These are phyloP conservation scores for Trichoderma pleuroti DNA, from an alignment of 2,329 filamentous ascomycete species.

Conservation along the genomic window DNA sequence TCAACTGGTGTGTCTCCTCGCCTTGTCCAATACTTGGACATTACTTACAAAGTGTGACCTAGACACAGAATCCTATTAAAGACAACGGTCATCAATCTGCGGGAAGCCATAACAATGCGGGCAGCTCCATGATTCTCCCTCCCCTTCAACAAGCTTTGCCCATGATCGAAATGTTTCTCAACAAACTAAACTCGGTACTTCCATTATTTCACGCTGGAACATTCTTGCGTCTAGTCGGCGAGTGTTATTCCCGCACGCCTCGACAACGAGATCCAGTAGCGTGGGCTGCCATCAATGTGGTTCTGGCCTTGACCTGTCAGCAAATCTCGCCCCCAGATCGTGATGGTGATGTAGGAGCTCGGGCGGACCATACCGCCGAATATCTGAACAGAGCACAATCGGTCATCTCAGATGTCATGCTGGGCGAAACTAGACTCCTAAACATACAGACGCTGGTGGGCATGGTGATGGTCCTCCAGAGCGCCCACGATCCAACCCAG, in stretches of 20 bases:
- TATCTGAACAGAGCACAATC: background rate
- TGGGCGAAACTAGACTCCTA: background rate
- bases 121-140: background rate
- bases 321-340: background rate
- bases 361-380: background rate
- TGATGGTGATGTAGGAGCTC: background rate
- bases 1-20: background rate
- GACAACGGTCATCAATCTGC: background rate
- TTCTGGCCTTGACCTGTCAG: background rate
- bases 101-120: background rate
- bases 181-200: background rate
- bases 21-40: background rate
- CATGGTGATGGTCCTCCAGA: background rate
- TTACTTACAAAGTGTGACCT: rapidly evolving
- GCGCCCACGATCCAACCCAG: background rate
- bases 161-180: background rate
- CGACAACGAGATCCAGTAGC: background rate
- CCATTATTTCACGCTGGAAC: background rate
- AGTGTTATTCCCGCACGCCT: background rate
- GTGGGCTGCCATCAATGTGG: background rate
- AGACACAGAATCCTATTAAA: background rate
- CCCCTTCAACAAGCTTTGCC: background rate
- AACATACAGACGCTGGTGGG: background rate
- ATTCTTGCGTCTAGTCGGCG: background rate
- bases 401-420: background rate